phyloP scores from a whole-genome alignment of 371 early-diverging fungal genomes.

The Dentiscutata heterogama region DNA sequence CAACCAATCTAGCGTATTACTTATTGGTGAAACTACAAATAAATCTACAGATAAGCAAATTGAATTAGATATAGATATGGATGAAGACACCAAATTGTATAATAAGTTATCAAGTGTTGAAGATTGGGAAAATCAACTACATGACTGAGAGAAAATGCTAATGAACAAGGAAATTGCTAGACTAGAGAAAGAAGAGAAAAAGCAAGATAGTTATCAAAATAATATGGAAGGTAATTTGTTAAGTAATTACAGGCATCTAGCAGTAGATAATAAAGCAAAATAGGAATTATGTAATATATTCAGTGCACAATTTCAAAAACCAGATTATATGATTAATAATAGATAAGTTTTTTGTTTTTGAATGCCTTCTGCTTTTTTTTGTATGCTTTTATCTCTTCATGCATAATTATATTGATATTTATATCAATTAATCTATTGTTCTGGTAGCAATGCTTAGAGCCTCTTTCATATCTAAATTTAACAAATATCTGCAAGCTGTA shows the following conservation, averaged over 20 bases:
- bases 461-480: too few relatives aligned
- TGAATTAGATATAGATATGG: too few relatives aligned
- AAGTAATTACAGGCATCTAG: conserved; percentile 32
- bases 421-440: too few relatives aligned
- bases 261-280: conserved; percentile 33
- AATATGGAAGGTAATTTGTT: conserved; percentile 20
- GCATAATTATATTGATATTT: too few relatives aligned
- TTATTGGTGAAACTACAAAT: neutral
- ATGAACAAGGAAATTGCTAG: neutral
- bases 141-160: conserved; percentile 17
- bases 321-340: conserved; percentile 6
- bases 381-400: too few relatives aligned
- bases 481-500: too few relatives aligned
- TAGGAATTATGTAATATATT: conserved; percentile 14
- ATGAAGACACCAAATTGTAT: too few relatives aligned
- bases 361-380: too few relatives aligned
- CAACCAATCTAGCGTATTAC: too few relatives aligned
- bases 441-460: too few relatives aligned
- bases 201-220: conserved; percentile 3
- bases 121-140: neutral
- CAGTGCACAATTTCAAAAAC: conserved; percentile 3
- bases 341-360: too few relatives aligned
- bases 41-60: neutral
- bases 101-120: too few relatives aligned
- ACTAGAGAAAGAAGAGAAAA: conserved; percentile 19